Percentiles rank a stretch among this genome's conserved stretches.
These are phyloP conservation scores for Botryosphaeria dothidea DNA, from an alignment of 2,329 filamentous ascomycete genomes.

Conservation along the genomic window DNA sequence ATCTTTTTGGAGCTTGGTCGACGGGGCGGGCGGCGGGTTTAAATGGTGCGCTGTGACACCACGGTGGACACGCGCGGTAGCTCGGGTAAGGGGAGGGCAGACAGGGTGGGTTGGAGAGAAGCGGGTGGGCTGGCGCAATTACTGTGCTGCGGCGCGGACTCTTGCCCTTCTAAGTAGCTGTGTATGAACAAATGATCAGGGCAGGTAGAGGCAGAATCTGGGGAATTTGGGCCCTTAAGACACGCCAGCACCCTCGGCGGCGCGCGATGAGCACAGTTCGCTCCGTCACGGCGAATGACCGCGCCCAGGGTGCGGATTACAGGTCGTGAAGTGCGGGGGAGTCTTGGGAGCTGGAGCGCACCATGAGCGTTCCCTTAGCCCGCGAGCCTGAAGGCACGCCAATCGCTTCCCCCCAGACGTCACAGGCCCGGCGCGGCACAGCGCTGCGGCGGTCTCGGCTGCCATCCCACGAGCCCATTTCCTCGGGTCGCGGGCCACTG, in stretches of 20 bases:
- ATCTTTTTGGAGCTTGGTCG: not conserved
- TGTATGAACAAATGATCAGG: not conserved
- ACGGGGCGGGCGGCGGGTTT: conserved; percentile 12
- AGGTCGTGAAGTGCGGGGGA: conserved; percentile 17
- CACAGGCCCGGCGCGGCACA: conserved; percentile 10
- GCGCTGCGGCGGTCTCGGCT: conserved; percentile 11
- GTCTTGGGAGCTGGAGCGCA: not conserved
- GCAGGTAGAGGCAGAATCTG: conserved; percentile 14
- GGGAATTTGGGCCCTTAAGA: not conserved
- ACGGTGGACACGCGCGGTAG: conserved; percentile 10
- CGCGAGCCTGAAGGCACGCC: not conserved
- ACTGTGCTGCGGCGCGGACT: conserved; percentile 9
- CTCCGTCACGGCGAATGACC: not conserved
- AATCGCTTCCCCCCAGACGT: conserved; percentile 13
- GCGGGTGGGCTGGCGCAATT: conserved; percentile 14
- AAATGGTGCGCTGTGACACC: conserved; percentile 12
- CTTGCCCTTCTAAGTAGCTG: not conserved
- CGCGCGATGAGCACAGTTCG: not conserved
- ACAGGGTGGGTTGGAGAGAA: conserved; percentile 3
- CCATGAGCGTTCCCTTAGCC: conserved; percentile 14
- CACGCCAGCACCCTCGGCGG: not conserved
- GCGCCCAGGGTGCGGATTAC: not conserved
- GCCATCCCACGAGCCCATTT: not conserved
- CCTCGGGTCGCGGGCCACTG: conserved; percentile 9
- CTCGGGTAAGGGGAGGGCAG: conserved; percentile 11